A percentile compares a stretch with the other conserved stretches of the same genome.
Conservation (phyloP, 495 filamentous ascomycete species). For the Podospora comata region DNA sequence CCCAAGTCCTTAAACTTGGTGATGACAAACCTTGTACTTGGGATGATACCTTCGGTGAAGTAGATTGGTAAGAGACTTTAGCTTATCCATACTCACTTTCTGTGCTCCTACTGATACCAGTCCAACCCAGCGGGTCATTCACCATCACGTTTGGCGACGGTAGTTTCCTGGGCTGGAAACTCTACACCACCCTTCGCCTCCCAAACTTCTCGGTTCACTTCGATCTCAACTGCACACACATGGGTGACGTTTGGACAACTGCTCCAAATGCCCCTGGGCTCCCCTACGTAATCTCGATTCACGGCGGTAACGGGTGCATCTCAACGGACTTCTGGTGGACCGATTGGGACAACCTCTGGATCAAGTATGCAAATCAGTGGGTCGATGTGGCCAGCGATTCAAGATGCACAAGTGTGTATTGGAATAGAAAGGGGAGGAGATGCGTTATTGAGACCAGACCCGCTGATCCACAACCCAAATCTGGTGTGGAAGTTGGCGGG, state of each 20-base stretch:
- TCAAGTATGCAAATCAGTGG: conserved; percentile 5
- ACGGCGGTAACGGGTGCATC: background rate
- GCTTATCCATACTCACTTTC: too few relatives aligned
- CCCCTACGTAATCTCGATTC: background rate
- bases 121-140: background rate
- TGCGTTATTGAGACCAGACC: background rate
- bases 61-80: background rate
- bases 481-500: background rate
- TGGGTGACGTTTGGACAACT: background rate
- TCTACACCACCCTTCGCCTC: background rate
- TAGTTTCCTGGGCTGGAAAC: background rate
- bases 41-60: background rate
- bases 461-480: too few relatives aligned
- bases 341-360: background rate
- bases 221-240: background rate
- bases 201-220: conserved; percentile 16
- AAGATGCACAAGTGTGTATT: background rate
- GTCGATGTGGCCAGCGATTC: background rate
- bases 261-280: background rate
- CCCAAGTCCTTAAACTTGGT: background rate
- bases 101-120: background rate
- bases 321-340: background rate
- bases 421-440: conserved; percentile 3
- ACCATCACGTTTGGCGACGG: background rate
- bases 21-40: background rate